phyloP scores from a whole-genome alignment of 202 grass and related monocot species.

The Digitaria exilis region DNA sequence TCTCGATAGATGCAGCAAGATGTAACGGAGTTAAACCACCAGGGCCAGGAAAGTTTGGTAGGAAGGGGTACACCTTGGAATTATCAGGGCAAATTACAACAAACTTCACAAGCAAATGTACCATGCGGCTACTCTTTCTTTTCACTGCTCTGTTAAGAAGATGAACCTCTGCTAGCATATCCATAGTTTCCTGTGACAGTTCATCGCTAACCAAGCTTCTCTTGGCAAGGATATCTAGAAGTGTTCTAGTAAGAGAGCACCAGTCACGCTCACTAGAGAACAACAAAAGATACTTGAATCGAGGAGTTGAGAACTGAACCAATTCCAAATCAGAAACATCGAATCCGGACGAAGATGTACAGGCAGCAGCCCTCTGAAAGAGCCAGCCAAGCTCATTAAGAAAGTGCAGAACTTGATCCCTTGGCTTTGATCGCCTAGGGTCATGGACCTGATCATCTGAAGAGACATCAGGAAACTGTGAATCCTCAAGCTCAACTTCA shows the following conservation, averaged over 20 bases:
- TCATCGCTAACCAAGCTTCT: constrained; percentile 59
- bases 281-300: constrained; percentile 77
- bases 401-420: constrained; percentile 72
- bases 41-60: constrained; percentile 73
- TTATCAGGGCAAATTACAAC: too few species aligned
- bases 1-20: constrained; percentile 73
- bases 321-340: constrained; percentile 31
- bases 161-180: constrained; percentile 74
- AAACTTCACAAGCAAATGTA: too few species aligned
- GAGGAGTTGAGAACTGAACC: constrained; percentile 64
- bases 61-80: constrained; percentile 49
- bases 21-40: constrained; percentile 83
- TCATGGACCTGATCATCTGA: constrained; percentile 17
- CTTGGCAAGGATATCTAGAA: constrained; percentile 80
- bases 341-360: neutral
- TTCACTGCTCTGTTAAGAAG: constrained; percentile 92
- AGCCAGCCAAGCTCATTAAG: constrained; percentile 98
- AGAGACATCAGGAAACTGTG: constrained; percentile 43
- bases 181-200: constrained; percentile 67
- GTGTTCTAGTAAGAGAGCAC: constrained; percentile 76
- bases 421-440: constrained; percentile 31
- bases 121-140: constrained; percentile 51
- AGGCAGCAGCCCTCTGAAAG: constrained; percentile 67
- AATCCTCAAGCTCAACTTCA: constrained; percentile 74
- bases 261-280: constrained; percentile 84